Percentiles rank a stretch among this genome's conserved stretches.
Conservation (phyloP, 495 filamentous ascomycete species). For the Neurospora tetrasperma region DNA sequence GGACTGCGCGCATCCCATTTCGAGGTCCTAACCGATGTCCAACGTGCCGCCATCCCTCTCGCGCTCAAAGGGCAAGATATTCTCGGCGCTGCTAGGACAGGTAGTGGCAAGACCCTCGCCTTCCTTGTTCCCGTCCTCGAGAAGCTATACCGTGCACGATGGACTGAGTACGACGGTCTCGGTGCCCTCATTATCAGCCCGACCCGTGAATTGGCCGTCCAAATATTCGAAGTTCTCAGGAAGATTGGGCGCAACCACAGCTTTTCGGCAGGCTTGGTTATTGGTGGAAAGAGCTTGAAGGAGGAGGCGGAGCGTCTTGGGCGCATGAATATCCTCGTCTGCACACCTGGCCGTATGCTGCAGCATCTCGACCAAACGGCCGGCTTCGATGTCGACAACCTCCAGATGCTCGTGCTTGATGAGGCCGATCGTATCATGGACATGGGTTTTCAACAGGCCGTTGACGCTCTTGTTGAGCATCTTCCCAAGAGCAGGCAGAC, state of each 20-base stretch:
- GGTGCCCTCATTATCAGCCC: constrained; percentile 90
- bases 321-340: constrained; percentile 96
- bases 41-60: constrained; percentile 72
- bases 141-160: constrained; percentile 83
- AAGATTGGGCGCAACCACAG: constrained; percentile 83
- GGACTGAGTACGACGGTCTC: constrained; percentile 83
- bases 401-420: constrained; percentile 89
- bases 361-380: constrained; percentile 96
- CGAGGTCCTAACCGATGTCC: constrained; percentile 84
- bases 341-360: constrained; percentile 87
- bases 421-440: constrained; percentile 97
- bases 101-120: constrained; percentile 90
- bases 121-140: constrained; percentile 90
- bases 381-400: constrained; percentile 75
- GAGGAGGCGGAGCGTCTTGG: constrained; percentile 81
- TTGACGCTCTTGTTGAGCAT: constrained; percentile 92
- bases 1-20: constrained; percentile 84
- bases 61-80: constrained; percentile 83
- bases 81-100: constrained; percentile 92
- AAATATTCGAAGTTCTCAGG: constrained; percentile 92
- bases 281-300: constrained; percentile 83
- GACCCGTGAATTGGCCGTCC: constrained; percentile 87
- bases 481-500: constrained; percentile 83
- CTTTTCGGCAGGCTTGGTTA: constrained; percentile 88
- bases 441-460: constrained; percentile 86